Conservation (phyloP, 208 protist species). For the Trypanosoma rangeli region DNA sequence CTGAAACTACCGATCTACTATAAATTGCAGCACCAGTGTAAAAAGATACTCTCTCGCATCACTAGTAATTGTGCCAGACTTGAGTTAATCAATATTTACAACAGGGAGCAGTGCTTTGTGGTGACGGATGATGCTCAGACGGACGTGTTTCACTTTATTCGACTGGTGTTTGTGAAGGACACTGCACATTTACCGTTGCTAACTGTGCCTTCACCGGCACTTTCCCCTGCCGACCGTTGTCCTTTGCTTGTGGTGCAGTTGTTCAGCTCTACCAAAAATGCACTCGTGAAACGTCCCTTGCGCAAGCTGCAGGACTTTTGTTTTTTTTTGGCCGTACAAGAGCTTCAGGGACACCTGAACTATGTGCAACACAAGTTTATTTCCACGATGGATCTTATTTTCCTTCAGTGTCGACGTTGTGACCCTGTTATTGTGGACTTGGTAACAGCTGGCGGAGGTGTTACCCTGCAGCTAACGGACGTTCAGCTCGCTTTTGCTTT, state of each 20-base stretch:
- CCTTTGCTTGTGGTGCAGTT: conserved; percentile 81
- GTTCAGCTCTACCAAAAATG: conserved; percentile 70
- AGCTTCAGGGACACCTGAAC: conserved; percentile 85
- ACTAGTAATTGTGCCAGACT: conserved; percentile 68
- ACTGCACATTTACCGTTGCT: conserved; percentile 44
- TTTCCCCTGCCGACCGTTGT: conserved; percentile 61
- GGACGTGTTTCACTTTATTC: conserved; percentile 88
- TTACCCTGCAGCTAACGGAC: conserved; percentile 5
- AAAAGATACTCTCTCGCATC: conserved; percentile 74
- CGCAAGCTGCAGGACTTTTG: conserved; percentile 85
- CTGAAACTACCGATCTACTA: conserved; percentile 87
- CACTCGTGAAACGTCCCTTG: conserved; percentile 57
- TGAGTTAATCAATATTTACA: conserved; percentile 83
- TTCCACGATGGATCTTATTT: conserved; percentile 82
- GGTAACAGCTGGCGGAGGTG: conserved; percentile 14
- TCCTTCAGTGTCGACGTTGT: conserved; percentile 73
- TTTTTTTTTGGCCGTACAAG: conserved; percentile 85
- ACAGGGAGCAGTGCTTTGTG: conserved; percentile 87
- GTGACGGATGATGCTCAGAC: conserved; percentile 75
- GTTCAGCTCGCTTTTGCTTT: conserved; percentile 52
- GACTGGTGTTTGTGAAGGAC: conserved; percentile 85
- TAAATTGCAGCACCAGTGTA: conserved; percentile 89
- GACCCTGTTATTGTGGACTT: conserved; percentile 55
- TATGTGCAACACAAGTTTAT: conserved; percentile 86
- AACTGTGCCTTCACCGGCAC: conserved; percentile 42